phyloP scores from a whole-genome alignment of 2,329 filamentous ascomycete genomes.

The Pyrenochaeta sp. region DNA sequence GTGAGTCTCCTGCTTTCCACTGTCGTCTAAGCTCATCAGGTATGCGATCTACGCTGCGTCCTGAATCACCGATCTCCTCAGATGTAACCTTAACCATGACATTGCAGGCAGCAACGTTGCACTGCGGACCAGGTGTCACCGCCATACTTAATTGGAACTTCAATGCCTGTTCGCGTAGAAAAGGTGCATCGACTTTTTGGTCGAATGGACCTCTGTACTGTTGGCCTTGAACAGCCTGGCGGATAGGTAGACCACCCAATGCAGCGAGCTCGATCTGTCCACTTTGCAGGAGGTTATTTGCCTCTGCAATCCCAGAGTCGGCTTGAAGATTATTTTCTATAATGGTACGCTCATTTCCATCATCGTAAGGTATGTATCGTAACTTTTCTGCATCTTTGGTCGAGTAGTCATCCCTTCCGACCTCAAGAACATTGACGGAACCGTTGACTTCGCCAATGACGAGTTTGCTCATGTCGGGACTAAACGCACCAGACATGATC shows the following conservation, averaged over 20 bases:
- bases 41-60: constrained; percentile 52
- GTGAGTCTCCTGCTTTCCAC: constrained; percentile 25
- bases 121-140: constrained; percentile 23
- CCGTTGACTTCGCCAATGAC: constrained; percentile 67
- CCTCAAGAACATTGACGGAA: constrained; percentile 61
- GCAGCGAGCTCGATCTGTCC: constrained; percentile 47
- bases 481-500: constrained; percentile 67
- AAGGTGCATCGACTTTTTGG: constrained; percentile 29
- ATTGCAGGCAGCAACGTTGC: constrained; percentile 36
- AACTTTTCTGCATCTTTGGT: constrained; percentile 41
- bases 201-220: constrained; percentile 53
- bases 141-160: constrained; percentile 44
- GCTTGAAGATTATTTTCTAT: background rate
- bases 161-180: constrained; percentile 37
- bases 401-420: constrained; percentile 46
- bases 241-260: constrained; percentile 54
- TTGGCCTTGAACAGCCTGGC: constrained; percentile 57
- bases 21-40: constrained; percentile 47
- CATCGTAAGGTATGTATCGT: constrained; percentile 34
- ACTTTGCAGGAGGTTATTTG: constrained; percentile 37
- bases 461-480: constrained; percentile 62
- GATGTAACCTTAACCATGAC: constrained; percentile 42
- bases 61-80: constrained; percentile 52
- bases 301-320: constrained; percentile 38
- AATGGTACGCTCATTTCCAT: constrained; percentile 2